These are phyloP conservation scores for Podila horticola DNA, from an alignment of 192 early-diverging fungal genomes.

Conservation along the genomic window DNA sequence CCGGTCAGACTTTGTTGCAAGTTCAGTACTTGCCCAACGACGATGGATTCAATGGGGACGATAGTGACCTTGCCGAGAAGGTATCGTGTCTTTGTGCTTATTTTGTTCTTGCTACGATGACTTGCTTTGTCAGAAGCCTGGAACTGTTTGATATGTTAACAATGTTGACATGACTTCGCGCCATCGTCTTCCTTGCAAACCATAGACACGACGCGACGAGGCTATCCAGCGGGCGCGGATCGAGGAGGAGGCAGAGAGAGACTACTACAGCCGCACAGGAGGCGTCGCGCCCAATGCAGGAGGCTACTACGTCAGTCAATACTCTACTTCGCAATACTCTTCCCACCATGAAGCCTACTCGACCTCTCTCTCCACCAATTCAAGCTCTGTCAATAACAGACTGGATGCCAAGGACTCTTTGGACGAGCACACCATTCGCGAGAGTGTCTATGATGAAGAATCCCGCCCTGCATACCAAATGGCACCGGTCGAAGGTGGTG, in stretches of 20 bases:
- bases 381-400: background rate
- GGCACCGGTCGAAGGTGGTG: conserved; percentile 67
- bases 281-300: conserved; percentile 10
- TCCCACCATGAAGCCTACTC: background rate
- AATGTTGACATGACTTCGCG: too few relatives aligned
- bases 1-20: conserved; percentile 79
- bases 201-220: conserved; percentile 30
- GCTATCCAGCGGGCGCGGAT: conserved; percentile 5
- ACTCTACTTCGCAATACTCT: background rate
- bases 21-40: conserved; percentile 79
- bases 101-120: background rate
- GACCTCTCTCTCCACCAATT: background rate
- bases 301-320: conserved; percentile 29
- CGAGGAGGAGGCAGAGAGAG: conserved; percentile 26
- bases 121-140: too few relatives aligned
- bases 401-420: background rate
- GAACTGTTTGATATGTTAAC: too few relatives aligned
- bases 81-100: conserved; percentile 8
- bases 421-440: conserved; percentile 64
- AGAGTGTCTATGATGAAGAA: conserved; percentile 61
- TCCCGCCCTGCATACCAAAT: conserved; percentile 71
- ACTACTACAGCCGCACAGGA: conserved; percentile 40
- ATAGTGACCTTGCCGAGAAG: conserved; percentile 47
- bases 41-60: conserved; percentile 55
- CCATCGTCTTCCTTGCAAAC: background rate